Percentiles rank a stretch among this genome's conserved stretches.
Evolutionary conservation across 2,329 filamentous ascomycete genomes (phyloP).

Genomic region (Penicillium psychrosexuale): DNA sequence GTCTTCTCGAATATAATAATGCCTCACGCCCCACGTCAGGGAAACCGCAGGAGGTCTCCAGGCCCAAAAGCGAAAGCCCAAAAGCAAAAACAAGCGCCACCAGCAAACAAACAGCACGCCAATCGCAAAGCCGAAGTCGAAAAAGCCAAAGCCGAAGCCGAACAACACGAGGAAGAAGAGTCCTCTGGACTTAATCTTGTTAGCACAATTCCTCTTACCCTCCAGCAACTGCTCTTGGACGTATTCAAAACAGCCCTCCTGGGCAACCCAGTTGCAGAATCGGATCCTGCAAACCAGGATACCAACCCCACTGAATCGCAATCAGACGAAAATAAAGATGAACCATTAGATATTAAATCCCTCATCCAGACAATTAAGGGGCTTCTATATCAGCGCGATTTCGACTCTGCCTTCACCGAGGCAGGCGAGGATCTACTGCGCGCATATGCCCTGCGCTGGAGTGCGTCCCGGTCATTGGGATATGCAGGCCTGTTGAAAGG

Average conservation of each 20-base stretch:
- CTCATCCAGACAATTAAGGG: slow-evolving; percentile 79
- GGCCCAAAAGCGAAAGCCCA: slow-evolving; percentile 1
- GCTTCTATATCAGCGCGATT: slow-evolving; percentile 82
- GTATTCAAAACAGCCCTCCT: slow-evolving; percentile 67
- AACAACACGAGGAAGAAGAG: not conserved
- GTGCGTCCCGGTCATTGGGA: slow-evolving; percentile 76
- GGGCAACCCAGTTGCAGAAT: slow-evolving; percentile 22
- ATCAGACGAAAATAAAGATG: slow-evolving; percentile 4
- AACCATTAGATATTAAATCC: slow-evolving; percentile 40
- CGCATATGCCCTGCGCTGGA: slow-evolving; percentile 88
- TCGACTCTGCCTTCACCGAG: slow-evolving; percentile 67
- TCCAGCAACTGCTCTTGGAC: slow-evolving; percentile 70
- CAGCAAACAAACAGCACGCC: slow-evolving; percentile 10
- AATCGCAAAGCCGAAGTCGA: slow-evolving; percentile 8
- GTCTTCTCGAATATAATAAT: not conserved
- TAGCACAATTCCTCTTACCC: slow-evolving; percentile 45
- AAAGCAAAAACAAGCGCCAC: slow-evolving; percentile 8
- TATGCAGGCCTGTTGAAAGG: slow-evolving; percentile 63
- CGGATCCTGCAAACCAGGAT: not conserved
- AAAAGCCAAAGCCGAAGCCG: slow-evolving; percentile 6
- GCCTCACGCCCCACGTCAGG: slow-evolving; percentile 8
- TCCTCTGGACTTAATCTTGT: slow-evolving; percentile 23
- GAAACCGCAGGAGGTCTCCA: slow-evolving; percentile 10
- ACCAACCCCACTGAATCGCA: slow-evolving; percentile 1
- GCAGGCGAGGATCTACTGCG: slow-evolving; percentile 66